Evolutionary conservation across 805 yeast species (phyloP).

Genomic region (Pichia heedii): DNA sequence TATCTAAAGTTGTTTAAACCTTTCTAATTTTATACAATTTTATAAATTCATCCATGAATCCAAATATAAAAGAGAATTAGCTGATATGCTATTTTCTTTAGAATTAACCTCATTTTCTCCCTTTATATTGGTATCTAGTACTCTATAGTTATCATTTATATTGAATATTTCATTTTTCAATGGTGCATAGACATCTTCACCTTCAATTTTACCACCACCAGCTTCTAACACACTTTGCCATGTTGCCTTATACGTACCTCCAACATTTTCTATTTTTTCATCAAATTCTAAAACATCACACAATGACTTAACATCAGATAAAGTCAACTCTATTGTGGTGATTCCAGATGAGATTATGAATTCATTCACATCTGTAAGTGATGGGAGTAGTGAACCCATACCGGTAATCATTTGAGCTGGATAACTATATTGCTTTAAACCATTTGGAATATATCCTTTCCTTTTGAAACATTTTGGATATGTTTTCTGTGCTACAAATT

Average conservation of each 20-base stretch:
- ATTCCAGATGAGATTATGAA: constrained; percentile 67
- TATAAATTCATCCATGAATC: constrained; percentile 26
- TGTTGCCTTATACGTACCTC: constrained; percentile 66
- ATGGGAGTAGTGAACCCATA: constrained; percentile 44
- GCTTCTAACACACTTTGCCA: constrained; percentile 74
- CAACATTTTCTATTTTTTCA: constrained; percentile 67
- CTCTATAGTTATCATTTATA: constrained; percentile 26
- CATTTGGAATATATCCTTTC: constrained; percentile 14
- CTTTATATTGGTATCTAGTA: constrained; percentile 15
- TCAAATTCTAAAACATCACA: constrained; percentile 86
- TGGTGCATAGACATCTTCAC: constrained; percentile 23
- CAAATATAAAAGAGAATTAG: constrained; percentile 13
- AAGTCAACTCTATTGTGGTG: constrained; percentile 70
- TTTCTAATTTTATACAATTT: background rate
- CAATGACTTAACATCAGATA: constrained; percentile 65
- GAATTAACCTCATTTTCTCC: constrained; percentile 13
- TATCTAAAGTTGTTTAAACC: background rate
- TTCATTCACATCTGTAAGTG: constrained; percentile 62
- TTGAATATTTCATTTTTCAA: constrained; percentile 23
- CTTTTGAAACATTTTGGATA: constrained; percentile 64
- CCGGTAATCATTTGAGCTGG: constrained; percentile 16
- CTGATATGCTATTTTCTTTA: constrained; percentile 4
- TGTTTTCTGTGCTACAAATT: constrained; percentile 67
- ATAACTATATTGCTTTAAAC: constrained; percentile 21
- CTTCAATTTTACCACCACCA: constrained; percentile 36